A percentile compares a stretch with the other conserved stretches of the same genome.
Conservation (phyloP, 1,284 basidiomycete genomes). For the Fomitopsis betulina region DNA sequence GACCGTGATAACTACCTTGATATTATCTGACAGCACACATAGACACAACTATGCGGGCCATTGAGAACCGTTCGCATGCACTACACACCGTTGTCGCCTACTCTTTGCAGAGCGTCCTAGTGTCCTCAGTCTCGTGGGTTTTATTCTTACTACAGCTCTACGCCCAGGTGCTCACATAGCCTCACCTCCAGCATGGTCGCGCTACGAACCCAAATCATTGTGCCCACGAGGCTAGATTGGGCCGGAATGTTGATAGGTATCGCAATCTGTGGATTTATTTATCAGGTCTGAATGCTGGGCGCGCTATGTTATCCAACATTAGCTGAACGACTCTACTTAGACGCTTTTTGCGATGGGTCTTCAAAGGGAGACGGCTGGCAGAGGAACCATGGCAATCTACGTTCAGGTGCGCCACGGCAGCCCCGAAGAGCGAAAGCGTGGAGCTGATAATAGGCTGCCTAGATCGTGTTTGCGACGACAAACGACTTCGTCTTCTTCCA, state of each 20-base stretch:
- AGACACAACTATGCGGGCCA: conserved; percentile 67
- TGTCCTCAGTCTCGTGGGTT: conserved; percentile 44
- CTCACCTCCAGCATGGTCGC: conserved; percentile 36
- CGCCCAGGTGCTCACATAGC: background rate
- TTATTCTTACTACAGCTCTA: background rate
- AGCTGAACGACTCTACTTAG: conserved; percentile 21
- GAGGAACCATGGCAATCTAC: conserved; percentile 60
- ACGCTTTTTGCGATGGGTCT: conserved; percentile 58
- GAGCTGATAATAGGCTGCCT: no score
- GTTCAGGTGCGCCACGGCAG: conserved; percentile 38
- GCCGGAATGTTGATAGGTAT: conserved; percentile 40
- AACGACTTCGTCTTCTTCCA: conserved; percentile 60
- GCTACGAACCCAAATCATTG: conserved; percentile 35
- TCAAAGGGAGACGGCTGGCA: conserved; percentile 59
- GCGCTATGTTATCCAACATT: background rate
- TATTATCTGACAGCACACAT: background rate
- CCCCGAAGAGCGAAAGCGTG: no score
- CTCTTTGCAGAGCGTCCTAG: conserved; percentile 56
- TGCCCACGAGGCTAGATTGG: conserved; percentile 46
- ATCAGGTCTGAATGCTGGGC: conserved; percentile 33
- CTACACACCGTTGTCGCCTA: conserved; percentile 72
- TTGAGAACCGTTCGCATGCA: conserved; percentile 70
- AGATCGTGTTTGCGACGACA: conserved; percentile 60
- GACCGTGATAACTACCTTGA: no score
- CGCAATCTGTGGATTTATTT: conserved; percentile 55